phyloP scores from a whole-genome alignment of 2,329 filamentous ascomycete species.

The Aspergillus sp. region DNA sequence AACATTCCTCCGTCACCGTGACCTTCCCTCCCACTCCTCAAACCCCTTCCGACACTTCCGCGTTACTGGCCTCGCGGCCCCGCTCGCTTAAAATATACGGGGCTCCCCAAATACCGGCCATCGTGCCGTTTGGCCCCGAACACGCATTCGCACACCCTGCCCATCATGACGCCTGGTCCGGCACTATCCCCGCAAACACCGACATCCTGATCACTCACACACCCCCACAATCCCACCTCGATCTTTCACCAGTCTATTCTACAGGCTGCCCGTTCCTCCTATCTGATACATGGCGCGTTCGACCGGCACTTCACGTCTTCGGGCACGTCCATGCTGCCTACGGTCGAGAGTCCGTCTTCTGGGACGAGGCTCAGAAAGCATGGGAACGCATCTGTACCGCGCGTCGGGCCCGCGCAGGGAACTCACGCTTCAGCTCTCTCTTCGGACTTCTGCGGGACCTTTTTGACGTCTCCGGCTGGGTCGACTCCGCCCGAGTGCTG shows the following conservation, averaged over 20 bases:
- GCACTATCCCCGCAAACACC: conserved; percentile 67
- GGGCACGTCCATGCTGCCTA: conserved; percentile 80
- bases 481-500: conserved; percentile 51
- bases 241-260: conserved; percentile 53
- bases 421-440: conserved; percentile 24
- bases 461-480: conserved; percentile 41
- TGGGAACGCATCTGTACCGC: conserved; percentile 65
- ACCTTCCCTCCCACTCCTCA: conserved; percentile 3
- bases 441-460: conserved; percentile 37
- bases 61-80: conserved; percentile 50
- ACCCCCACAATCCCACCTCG: conserved; percentile 72
- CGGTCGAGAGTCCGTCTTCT: conserved; percentile 69
- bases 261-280: conserved; percentile 72
- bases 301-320: conserved; percentile 76
- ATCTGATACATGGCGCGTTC: conserved; percentile 70
- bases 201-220: conserved; percentile 82
- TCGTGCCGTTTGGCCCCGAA: conserved; percentile 65
- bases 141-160: conserved; percentile 77
- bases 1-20: conserved; percentile 62
- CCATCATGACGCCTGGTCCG: conserved; percentile 67
- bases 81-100: conserved; percentile 73
- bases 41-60: conserved; percentile 42
- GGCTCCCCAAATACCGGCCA: conserved; percentile 70
- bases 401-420: conserved; percentile 27
- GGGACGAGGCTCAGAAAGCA: conserved; percentile 69